These are phyloP conservation scores for Cardamine resedifolia DNA, from an alignment of 345 rosid genomes.

Conservation along the genomic window DNA sequence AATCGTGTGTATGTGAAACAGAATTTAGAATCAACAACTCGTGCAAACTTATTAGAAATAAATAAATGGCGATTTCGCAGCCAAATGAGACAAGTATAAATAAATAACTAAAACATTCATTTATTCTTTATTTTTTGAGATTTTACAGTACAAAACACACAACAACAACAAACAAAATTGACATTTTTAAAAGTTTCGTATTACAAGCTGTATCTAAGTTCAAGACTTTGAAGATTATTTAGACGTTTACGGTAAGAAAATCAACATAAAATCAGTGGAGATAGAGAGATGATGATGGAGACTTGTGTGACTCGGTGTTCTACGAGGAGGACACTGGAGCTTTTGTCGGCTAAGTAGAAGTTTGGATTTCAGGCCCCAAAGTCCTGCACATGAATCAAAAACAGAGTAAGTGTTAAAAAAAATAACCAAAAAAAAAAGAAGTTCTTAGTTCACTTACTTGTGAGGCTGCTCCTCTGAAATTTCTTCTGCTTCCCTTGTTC, in stretches of 20 bases:
- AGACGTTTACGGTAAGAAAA: background rate
- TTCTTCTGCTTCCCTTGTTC: background rate
- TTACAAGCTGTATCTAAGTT: conserved; percentile 1
- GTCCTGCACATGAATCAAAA: background rate
- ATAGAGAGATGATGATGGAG: background rate
- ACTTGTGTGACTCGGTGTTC: background rate
- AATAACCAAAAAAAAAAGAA: background rate
- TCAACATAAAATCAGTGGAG: background rate
- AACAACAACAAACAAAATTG: background rate
- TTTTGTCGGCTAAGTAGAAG: background rate
- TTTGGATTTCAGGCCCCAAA: background rate
- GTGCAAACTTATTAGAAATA: background rate
- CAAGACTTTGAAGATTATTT: conserved; percentile 9
- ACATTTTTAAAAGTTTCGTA: background rate
- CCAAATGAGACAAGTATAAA: background rate
- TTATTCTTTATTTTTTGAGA: background rate
- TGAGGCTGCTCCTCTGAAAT: conserved; percentile 9
- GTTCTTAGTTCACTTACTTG: background rate
- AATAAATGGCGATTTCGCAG: background rate
- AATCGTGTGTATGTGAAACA: background rate
- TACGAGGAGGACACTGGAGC: background rate
- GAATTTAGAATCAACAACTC: background rate
- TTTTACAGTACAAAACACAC: background rate
- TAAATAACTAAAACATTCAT: background rate
- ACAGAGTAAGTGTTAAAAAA: background rate